Evolutionary conservation across 2,329 filamentous ascomycete species (phyloP), one percentile per base, ranked within the genome.

Genomic region (Pseudogymnoascus sp.): DNA sequence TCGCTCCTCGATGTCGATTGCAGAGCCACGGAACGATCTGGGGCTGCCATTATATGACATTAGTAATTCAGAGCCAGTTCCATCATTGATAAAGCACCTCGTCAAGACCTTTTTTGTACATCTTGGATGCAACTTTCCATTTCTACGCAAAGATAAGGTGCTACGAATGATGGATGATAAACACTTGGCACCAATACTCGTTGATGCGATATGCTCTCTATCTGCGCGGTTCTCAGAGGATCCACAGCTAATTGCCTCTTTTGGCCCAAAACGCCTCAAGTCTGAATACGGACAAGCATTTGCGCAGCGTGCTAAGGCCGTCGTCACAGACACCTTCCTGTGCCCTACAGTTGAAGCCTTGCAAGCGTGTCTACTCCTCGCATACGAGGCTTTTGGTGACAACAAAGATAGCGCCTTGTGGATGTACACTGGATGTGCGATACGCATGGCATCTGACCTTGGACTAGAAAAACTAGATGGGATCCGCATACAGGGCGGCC

Each of bases 381-480:
- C 91, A 0, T 96, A 96, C 71, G 91, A 96, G 68, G 88, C 93
- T 47, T 96, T 96, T 69, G 92, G 91, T 1, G 89, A 90, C 10
- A 90, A 91, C 68, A 90, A 93, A 69, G 92, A 96, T 71, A 96
- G 91, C 73, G 90, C 91, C 0, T 76, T 96, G 6, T 96, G 92
- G 91, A 96, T 96, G 91, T 96, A 96, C 71, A 80, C 96, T 1
- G 92, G 91, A 0, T 87, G 93, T 61, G 88, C 91, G 0, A 96
- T 96, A 65, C 87, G 91, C 4, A 89, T 92, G 85, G 88, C 88
- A 0, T 84, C 90, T 65, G 88, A 92, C 71, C 76, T 96, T 9
- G 91, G 92, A 0, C 80, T 96, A 67, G 90, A 93, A 68, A 96
- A 92, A 67, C 80, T 89, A 15, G 87, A 93, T 67, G 91, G 91